phyloP scores from a whole-genome alignment of 176 grass and related monocot species.

The Aegilops speltoides region DNA sequence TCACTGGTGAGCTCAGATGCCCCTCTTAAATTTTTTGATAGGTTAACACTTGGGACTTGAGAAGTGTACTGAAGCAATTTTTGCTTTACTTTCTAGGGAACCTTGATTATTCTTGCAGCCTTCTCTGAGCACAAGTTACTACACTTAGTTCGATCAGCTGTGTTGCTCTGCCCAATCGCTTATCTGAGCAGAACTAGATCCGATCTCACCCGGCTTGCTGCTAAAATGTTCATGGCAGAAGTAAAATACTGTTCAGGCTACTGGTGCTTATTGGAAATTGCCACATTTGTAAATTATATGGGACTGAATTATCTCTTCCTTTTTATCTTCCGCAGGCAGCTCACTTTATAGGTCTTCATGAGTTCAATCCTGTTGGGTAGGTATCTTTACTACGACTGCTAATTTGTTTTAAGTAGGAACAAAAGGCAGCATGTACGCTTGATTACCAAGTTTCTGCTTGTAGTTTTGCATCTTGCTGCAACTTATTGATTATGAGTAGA shows the following conservation, averaged over 20 bases:
- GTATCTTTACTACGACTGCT: conserved; percentile 8
- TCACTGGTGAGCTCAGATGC: conserved; percentile 40
- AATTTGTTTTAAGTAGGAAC: conserved; percentile 11
- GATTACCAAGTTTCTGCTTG: not conserved
- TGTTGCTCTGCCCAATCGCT: conserved; percentile 57
- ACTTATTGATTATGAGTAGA: conserved; percentile 1
- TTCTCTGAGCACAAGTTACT: conserved; percentile 50
- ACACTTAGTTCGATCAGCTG: conserved; percentile 55
- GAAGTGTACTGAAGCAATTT: conserved; percentile 3
- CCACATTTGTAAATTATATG: not conserved
- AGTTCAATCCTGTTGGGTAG: conserved; percentile 56
- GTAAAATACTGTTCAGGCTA: conserved; percentile 30
- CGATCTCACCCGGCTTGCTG: conserved; percentile 1
- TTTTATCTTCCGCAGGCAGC: conserved; percentile 33
- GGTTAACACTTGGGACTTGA: not conserved
- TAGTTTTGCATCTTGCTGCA: not conserved
- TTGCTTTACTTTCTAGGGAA: conserved; percentile 41
- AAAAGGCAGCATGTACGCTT: not conserved
- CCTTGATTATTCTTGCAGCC: conserved; percentile 53
- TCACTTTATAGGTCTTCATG: conserved; percentile 39
- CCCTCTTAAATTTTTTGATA: not conserved
- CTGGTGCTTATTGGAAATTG: not conserved
- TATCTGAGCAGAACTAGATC: conserved; percentile 44
- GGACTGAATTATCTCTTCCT: not conserved
- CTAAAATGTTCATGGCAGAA: conserved; percentile 37